Base-by-base conservation (phyloP, 2,329 filamentous ascomycete genomes). In the Sclerotiophoma versabilis region DNA sequence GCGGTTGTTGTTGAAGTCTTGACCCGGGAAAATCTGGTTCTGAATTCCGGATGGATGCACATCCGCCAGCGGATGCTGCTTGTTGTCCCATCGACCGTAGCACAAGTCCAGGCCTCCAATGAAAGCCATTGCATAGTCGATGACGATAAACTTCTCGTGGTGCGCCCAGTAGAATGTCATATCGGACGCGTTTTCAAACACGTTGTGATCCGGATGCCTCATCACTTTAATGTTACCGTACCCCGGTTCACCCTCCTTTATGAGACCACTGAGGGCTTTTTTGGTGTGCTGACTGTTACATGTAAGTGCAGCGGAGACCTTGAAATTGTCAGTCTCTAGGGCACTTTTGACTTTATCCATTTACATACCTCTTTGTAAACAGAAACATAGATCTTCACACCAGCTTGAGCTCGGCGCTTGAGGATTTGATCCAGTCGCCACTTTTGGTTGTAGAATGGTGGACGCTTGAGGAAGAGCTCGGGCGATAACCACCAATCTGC, bases 131-230 rank as follows among this genome's bases (percentile, higher is more conserved):
- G 87, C 84, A 69, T 96, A 96, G 76, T 98, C 95, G 47, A 98
- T 90, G 15, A 99, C 90, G 49, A 98, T 90, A 70, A 97, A 96
- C 73, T 99, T 99, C 69, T 99, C 95, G 72, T 99, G 95, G 72
- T 99, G 95, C 0, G 95, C 95, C 86, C 93, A 98, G 78, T 96
- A 97, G 69, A 97, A 92, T 0, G 92, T 97, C 91, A 96, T 96
- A 65, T 98, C 93, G 25, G 90, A 90, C 2, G 89, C 90, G 68
- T 97, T 97, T 67, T 97, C 92, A 44, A 98, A 86, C 2, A 96
- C 84, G 61, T 97, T 97, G 77, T 98, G 93, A 73, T 98, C 93
- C 0, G 93, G 93, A 76, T 98, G 93, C 25, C 93, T 86, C 85
- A 96, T 89, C 45, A 96, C 81, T 29, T 81, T 84, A 71, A 99